These are phyloP conservation scores for Aphanomyces cochlioides DNA, from an alignment of 352 stramenopile species.

Conservation along the genomic window DNA sequence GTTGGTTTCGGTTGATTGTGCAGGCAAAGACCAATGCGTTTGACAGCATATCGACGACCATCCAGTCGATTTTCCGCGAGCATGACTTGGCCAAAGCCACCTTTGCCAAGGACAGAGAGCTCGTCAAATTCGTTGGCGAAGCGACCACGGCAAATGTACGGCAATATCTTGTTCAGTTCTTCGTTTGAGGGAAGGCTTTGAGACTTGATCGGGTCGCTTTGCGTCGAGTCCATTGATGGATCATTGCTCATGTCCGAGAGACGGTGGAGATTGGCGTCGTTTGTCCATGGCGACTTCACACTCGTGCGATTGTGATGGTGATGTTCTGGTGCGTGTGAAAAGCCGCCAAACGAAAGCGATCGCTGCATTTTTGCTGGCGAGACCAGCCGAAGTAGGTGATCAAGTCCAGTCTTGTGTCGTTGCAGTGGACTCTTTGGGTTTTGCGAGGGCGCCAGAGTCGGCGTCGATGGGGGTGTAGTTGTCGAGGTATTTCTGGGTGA, in stretches of 20 bases:
- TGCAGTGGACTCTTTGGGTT: constrained; percentile 11
- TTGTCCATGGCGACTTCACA: background rate
- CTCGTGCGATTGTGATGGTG: background rate
- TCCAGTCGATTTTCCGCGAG: constrained; percentile 92
- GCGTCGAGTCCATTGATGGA: constrained; percentile 24
- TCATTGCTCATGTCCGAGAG: constrained; percentile 30
- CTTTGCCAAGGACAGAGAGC: constrained; percentile 85
- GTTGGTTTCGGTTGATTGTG: constrained; percentile 88
- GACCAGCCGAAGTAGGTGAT: constrained; percentile 2
- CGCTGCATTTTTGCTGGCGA: constrained; percentile 22
- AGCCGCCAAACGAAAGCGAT: constrained; percentile 28
- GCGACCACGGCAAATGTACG: constrained; percentile 78
- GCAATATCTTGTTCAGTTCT: constrained; percentile 51
- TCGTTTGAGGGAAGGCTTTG: constrained; percentile 34
- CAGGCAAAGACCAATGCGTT: constrained; percentile 78
- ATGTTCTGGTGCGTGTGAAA: constrained; percentile 4
- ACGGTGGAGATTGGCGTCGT: constrained; percentile 33
- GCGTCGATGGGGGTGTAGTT: background rate
- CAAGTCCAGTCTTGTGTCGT: constrained; percentile 5
- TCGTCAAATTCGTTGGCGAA: constrained; percentile 84
- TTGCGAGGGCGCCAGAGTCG: background rate
- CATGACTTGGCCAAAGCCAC: constrained; percentile 93
- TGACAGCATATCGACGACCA: constrained; percentile 91
- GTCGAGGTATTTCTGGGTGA: background rate
- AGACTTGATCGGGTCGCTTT: background rate